phyloP scores from a whole-genome alignment of 176 grass and related monocot species.

The Bothriochloa decipiens region DNA sequence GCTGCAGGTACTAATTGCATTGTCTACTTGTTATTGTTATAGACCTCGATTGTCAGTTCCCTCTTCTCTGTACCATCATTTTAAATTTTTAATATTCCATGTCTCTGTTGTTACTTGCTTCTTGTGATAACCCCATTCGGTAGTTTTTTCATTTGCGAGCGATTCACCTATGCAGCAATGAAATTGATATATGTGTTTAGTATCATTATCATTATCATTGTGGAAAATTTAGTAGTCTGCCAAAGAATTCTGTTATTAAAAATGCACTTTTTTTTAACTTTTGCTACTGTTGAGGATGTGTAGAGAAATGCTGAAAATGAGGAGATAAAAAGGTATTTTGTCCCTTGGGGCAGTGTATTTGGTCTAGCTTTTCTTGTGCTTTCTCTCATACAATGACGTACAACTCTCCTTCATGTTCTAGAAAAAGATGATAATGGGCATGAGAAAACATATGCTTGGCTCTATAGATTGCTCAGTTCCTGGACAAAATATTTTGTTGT shows the following conservation, averaged over 20 bases:
- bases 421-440: not conserved
- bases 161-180: conserved; percentile 16
- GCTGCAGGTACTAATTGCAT: conserved; percentile 60
- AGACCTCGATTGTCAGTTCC: conserved; percentile 12
- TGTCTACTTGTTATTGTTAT: not conserved
- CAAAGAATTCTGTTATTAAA: conserved; percentile 3
- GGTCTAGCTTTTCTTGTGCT: not conserved
- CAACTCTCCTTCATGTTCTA: not conserved
- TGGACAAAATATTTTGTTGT: not conserved
- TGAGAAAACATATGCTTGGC: not conserved
- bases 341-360: not conserved
- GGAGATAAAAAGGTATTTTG: not conserved
- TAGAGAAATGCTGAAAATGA: conserved; percentile 10
- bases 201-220: not conserved
- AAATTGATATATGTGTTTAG: conserved; percentile 7
- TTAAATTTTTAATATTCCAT: conserved; percentile 14
- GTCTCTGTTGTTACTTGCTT: conserved; percentile 2
- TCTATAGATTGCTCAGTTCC: not conserved
- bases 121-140: not conserved
- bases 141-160: not conserved
- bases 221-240: not conserved
- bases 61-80: not conserved
- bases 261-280: not conserved
- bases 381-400: not conserved
- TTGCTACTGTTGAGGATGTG: not conserved